Conservation (phyloP, 2,329 filamentous ascomycete genomes). For the Fusarium chlamydosporum region DNA sequence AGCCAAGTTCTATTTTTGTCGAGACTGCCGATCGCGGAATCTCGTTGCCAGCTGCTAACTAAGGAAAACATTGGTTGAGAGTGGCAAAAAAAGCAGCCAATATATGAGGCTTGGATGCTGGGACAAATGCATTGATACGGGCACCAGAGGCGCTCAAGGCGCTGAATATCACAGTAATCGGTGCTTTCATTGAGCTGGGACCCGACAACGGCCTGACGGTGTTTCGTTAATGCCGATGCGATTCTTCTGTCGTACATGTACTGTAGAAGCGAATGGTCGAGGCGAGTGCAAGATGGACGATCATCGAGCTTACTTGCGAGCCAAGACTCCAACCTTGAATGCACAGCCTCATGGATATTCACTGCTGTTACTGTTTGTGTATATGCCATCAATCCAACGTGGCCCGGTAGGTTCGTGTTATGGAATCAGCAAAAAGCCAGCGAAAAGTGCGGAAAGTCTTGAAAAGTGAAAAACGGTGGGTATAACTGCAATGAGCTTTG, state of each 20-base stretch:
- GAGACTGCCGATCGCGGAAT: slow-evolving; percentile 25
- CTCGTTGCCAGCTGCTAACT: slow-evolving; percentile 1
- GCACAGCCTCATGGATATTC: slow-evolving; percentile 35
- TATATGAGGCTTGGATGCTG: slow-evolving; percentile 28
- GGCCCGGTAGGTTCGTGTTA: slow-evolving; percentile 25
- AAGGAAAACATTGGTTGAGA: slow-evolving; percentile 17
- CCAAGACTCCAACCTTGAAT: slow-evolving; percentile 38
- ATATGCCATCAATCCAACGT: slow-evolving; percentile 18
- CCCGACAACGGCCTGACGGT: slow-evolving; percentile 22
- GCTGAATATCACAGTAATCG: slow-evolving; percentile 12
- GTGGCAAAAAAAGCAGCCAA: slow-evolving; percentile 38
- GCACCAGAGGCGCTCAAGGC: slow-evolving; percentile 18
- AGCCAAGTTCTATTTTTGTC: slow-evolving; percentile 44
- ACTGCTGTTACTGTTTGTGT: slow-evolving; percentile 31
- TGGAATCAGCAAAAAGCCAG: slow-evolving; percentile 1
- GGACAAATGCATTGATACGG: slow-evolving; percentile 12
- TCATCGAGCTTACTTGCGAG: slow-evolving; percentile 37
- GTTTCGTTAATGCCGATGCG: slow-evolving; percentile 29
- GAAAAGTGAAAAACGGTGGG: slow-evolving; percentile 13
- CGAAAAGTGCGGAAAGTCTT: background rate
- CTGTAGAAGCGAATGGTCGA: background rate
- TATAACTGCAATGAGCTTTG: background rate
- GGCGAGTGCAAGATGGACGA: slow-evolving; percentile 22
- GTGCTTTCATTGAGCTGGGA: slow-evolving; percentile 10
- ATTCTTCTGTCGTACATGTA: slow-evolving; percentile 12